Evolutionary conservation across 371 early-diverging fungal genomes (phyloP), one percentile per base, ranked within the genome.

Genomic region (Catenaria anguillulae): DNA sequence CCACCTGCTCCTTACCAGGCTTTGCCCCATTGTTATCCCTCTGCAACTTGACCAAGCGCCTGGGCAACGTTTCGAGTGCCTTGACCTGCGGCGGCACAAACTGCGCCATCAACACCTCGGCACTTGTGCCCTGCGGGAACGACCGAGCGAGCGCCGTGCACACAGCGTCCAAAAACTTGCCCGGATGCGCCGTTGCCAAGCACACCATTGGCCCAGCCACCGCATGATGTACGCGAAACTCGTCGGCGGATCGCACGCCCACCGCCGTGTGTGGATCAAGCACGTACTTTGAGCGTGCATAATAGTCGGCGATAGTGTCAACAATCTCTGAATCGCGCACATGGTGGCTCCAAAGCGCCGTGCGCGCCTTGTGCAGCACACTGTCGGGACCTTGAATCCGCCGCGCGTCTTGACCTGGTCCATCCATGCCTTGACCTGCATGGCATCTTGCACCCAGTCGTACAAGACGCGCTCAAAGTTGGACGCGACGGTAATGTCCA

Each of bases 211-310:
- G 36, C 48, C 13, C 34, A n/a, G n/a, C n/a, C n/a, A n/a, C n/a
- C n/a, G n/a, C n/a, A n/a, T n/a, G n/a, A n/a, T n/a, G n/a, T n/a
- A n/a, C n/a, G 35, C 23, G 1, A 24, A 62, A 10, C 68, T 68
- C 15, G 61, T 93, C 87, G 13, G 92, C 91, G 17, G 92, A 89
- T 26, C 77, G 75, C 36, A 94, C 88, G 65, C 95, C 97, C 55
- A 94, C 92, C 6, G 97, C 92, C 0, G 96, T 93, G 67, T 97
- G 97, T 26, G 97, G 97, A 64, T 96, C 96, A 60, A 97, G 80
- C 35, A 94, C 73, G 62, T 93, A 92, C 1, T 78, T 64, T 12
- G 65, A 56, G 58, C 84, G 82, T 4, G 70, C 61, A 69, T 85
- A 80, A 73, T 79, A 88, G 24, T 70, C 68, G 54, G 73, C 75